Evolutionary conservation across 306 rosid genomes (phyloP).

Genomic region (Quercus aquifolioides): DNA sequence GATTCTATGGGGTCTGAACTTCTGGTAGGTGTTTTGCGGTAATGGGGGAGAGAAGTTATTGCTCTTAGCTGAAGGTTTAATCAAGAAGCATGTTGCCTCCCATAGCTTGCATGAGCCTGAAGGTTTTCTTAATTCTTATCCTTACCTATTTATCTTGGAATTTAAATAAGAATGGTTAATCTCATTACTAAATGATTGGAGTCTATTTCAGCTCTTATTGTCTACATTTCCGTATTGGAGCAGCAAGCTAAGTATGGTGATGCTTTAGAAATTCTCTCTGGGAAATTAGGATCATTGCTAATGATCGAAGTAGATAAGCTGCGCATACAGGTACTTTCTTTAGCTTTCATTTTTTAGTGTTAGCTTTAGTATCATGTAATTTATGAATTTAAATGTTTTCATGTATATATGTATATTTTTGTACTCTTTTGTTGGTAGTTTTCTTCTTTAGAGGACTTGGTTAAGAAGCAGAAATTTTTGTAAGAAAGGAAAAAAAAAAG

Average conservation of each 20-base stretch:
- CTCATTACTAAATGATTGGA: constrained; percentile 18
- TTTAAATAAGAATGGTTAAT: constrained; percentile 8
- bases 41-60: constrained; percentile 87
- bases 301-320: constrained; percentile 86
- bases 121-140: constrained; percentile 42
- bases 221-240: constrained; percentile 86
- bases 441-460: not conserved
- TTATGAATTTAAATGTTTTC: not conserved
- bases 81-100: constrained; percentile 86
- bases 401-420: not conserved
- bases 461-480: not conserved
- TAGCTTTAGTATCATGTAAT: not conserved
- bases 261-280: constrained; percentile 89
- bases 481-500: too few species aligned
- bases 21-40: constrained; percentile 68
- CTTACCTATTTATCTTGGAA: constrained; percentile 4
- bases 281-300: constrained; percentile 82
- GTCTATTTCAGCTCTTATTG: constrained; percentile 72
- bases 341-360: constrained; percentile 8
- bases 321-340: constrained; percentile 80
- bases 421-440: not conserved
- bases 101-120: constrained; percentile 96
- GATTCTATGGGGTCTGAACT: constrained; percentile 28
- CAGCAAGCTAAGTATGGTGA: constrained; percentile 91
- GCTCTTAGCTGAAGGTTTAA: constrained; percentile 87